Evolutionary conservation across 2,329 filamentous ascomycete species (phyloP), one percentile per base, ranked within the genome.

Genomic region (Alternaria arbusti): DNA sequence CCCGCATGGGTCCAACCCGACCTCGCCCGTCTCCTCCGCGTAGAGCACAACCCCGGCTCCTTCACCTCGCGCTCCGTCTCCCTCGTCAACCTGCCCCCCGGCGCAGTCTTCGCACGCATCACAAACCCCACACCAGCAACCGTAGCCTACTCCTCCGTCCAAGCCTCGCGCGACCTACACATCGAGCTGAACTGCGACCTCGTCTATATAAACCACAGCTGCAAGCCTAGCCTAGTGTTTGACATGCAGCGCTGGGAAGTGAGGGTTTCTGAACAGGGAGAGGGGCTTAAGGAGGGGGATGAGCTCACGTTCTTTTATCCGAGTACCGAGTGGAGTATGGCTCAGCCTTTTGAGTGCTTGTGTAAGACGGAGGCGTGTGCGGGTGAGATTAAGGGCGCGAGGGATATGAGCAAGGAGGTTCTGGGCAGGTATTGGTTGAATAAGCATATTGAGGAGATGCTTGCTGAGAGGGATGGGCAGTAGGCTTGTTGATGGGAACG

Each of bases 291-390:
- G 36, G 74, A 65, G 9, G 82, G 82, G 2, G 81, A 83, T 36
- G 79, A 81, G 56, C 63, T 83, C 47, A 80, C 80, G 75, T 93
- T 92, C 82, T 93, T 92, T 80, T 93, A 93, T 71, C 90, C 90
- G 5, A 91, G 88, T 57, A 92, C 90, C 1, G 90, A 93, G 79
- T 93, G 89, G 89, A 73, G 84, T 72, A 92, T 93, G 90, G 87
- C 88, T 30, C 90, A 92, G 82, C 85, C 89, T 5, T 93, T 93
- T 74, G 80, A 86, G 63, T 93, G 90, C 76, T 82, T 86, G 63
- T 93, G 90, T 75, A 83, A 84, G 65, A 83, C 83, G 17, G 69
- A 82, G 0, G 80, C 81, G 20, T 93, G 90, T 80, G 84, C 85
- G 56, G 89, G 89, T 15, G 83, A 78, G 66, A 91, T 93, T 66